These are phyloP conservation scores for Paspalum notatum DNA, from an alignment of 176 grass and related monocot genomes.

Conservation along the genomic window DNA sequence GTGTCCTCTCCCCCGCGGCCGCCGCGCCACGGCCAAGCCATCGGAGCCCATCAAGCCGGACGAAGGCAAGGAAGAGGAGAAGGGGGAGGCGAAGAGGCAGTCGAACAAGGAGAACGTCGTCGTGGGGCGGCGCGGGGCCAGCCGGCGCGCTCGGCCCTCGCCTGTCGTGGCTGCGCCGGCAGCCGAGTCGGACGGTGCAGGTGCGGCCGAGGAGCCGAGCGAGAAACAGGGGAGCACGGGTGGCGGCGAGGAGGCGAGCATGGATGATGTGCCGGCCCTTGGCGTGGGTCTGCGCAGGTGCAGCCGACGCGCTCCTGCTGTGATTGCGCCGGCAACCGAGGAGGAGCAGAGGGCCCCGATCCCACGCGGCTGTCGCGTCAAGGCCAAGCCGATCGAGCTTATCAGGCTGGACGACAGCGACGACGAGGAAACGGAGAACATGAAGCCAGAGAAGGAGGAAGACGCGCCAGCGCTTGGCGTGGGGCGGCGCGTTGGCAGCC, in stretches of 20 bases:
- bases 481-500: neutral
- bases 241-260: neutral
- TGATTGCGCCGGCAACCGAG: neutral
- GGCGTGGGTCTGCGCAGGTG: neutral
- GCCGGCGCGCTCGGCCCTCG: neutral
- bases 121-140: neutral
- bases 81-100: neutral
- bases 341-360: conserved; percentile 19
- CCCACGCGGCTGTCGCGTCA: neutral
- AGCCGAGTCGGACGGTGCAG: neutral
- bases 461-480: neutral
- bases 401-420: neutral
- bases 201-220: neutral
- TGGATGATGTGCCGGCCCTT: neutral
- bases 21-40: neutral
- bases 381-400: neutral
- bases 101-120: neutral
- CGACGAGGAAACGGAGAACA: neutral
- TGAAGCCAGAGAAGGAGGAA: neutral
- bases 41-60: neutral
- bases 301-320: neutral
- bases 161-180: neutral
- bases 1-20: conserved; percentile 21
- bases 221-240: neutral
- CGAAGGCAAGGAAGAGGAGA: neutral